Evolutionary conservation across 1,284 basidiomycete species (phyloP).

Genomic region (Pisolithus thermaeus): DNA sequence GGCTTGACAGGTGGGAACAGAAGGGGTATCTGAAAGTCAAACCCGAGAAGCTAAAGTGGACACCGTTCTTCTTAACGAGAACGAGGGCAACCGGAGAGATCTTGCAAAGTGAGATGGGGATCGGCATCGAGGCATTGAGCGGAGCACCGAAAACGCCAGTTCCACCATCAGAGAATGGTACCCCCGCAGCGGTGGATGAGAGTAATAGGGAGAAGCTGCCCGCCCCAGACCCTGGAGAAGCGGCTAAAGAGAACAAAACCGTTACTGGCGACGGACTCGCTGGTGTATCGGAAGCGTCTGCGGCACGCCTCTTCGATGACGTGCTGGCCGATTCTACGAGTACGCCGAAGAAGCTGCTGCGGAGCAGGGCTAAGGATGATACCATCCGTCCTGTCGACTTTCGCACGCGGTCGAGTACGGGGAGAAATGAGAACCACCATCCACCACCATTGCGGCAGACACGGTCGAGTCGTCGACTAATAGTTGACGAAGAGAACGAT

Average conservation of each 20-base stretch:
- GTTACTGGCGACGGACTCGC: neutral
- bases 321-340: conserved; percentile 12
- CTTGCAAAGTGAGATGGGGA: conserved; percentile 24
- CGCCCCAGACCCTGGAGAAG: conserved; percentile 9
- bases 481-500: conserved; percentile 7
- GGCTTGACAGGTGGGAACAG: conserved; percentile 65
- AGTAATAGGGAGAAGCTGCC: conserved; percentile 15
- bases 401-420: conserved; percentile 11
- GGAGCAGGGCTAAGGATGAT: conserved; percentile 11
- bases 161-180: conserved; percentile 20
- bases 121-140: conserved; percentile 15
- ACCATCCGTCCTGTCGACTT: conserved; percentile 10
- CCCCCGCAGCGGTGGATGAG: conserved; percentile 16
- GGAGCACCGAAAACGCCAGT: conserved; percentile 16
- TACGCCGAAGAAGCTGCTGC: conserved; percentile 17
- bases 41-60: conserved; percentile 91
- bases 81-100: conserved; percentile 40
- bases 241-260: conserved; percentile 16
- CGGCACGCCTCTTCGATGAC: conserved; percentile 30
- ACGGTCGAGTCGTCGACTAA: conserved; percentile 13
- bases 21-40: conserved; percentile 81
- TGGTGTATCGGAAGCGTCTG: conserved; percentile 15
- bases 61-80: conserved; percentile 79
- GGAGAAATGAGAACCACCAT: neutral
- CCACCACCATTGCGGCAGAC: conserved; percentile 3